These are phyloP conservation scores for Bromus sterilis DNA, from an alignment of 176 grass and related monocot species.

Conservation along the genomic window DNA sequence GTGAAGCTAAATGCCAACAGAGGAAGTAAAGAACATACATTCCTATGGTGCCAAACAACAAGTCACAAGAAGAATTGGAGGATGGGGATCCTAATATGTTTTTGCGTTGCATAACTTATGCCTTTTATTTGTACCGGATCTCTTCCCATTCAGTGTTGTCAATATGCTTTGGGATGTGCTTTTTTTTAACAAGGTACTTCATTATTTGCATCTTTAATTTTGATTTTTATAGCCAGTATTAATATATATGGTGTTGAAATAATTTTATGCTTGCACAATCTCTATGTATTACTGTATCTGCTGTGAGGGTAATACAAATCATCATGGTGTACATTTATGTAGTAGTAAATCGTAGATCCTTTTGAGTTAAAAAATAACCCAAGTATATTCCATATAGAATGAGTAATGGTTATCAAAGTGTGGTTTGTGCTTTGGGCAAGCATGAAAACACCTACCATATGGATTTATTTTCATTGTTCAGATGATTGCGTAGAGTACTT, in stretches of 20 bases:
- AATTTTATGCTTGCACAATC: background rate
- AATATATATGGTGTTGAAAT: background rate
- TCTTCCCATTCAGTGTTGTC: too few relatives aligned
- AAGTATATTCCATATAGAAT: background rate
- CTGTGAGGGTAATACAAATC: background rate
- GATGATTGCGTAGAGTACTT: too few relatives aligned
- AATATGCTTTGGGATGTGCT: background rate
- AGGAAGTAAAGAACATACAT: too few relatives aligned
- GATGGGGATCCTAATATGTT: too few relatives aligned
- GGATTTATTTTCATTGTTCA: too few relatives aligned
- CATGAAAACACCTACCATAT: too few relatives aligned
- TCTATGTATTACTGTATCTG: background rate
- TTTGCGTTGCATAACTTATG: slow-evolving; percentile 6
- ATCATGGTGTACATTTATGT: slow-evolving; percentile 9
- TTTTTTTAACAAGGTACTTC: background rate
- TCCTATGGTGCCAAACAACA: too few relatives aligned
- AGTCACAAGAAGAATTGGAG: too few relatives aligned
- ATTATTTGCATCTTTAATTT: background rate
- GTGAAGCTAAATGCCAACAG: too few relatives aligned
- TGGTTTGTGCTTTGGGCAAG: too few relatives aligned
- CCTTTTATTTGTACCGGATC: background rate
- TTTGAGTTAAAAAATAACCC: background rate
- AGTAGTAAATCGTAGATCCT: background rate
- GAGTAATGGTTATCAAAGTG: background rate
- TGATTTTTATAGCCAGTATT: background rate